Evolutionary conservation across 306 rosid species (phyloP).

Genomic region (Sindora glabra): DNA sequence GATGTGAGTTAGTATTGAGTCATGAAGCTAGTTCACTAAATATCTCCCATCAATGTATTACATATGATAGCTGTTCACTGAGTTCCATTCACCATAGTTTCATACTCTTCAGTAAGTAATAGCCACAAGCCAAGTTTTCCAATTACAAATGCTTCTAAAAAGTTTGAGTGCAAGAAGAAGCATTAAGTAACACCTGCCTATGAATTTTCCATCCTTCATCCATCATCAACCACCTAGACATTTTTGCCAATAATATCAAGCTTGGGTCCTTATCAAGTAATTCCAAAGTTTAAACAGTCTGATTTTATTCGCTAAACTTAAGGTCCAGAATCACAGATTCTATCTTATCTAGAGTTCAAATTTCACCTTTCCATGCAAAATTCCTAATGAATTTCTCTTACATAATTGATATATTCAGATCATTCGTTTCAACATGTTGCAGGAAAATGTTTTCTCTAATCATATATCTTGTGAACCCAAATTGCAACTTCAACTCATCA

Average conservation of each 20-base stretch:
- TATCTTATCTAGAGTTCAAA: not conserved
- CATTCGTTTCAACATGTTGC: not conserved
- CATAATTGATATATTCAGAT: no score
- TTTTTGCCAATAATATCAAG: not conserved
- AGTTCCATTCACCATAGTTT: no score
- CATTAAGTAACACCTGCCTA: no score
- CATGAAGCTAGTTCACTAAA: not conserved
- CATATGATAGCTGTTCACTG: no score
- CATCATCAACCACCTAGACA: not conserved
- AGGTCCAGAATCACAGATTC: not conserved
- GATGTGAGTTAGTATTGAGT: not conserved
- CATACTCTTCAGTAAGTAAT: no score
- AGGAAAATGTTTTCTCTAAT: not conserved
- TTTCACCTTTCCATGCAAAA: not conserved
- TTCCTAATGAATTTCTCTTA: not conserved
- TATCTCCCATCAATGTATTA: not conserved
- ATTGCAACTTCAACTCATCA: not conserved
- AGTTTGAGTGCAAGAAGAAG: no score
- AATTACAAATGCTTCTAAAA: no score
- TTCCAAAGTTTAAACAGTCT: not conserved
- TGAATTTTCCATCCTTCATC: not conserved
- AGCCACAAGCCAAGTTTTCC: no score
- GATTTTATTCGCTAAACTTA: not conserved
- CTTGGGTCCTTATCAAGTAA: not conserved
- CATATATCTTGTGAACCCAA: not conserved